Conservation (phyloP, 2,329 filamentous ascomycete genomes). For the Myriangium duriaei region DNA sequence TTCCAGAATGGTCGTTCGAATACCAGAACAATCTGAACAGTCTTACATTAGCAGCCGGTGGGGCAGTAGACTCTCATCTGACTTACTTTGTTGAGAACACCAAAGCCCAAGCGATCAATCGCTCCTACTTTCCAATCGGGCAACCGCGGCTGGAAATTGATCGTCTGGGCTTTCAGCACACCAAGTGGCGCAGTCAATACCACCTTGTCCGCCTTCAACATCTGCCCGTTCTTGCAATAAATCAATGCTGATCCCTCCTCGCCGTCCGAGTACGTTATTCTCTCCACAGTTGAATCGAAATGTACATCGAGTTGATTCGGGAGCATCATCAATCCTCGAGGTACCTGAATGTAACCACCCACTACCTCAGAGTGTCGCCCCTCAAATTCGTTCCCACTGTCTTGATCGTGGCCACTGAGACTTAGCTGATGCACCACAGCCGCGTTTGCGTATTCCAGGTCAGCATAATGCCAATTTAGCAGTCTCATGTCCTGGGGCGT, state of each 20-base stretch:
- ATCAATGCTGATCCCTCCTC: constrained; percentile 41
- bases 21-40: constrained; percentile 56
- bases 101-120: constrained; percentile 78
- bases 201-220: constrained; percentile 76
- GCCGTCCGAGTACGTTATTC: constrained; percentile 49
- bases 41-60: constrained; percentile 13
- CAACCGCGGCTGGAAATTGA: constrained; percentile 83
- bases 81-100: constrained; percentile 76
- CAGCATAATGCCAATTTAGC: constrained; percentile 96
- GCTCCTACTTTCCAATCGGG: constrained; percentile 73
- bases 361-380: constrained; percentile 87
- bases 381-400: constrained; percentile 95
- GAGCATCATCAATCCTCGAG: constrained; percentile 69
- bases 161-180: constrained; percentile 69
- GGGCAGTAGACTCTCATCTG: too few relatives aligned
- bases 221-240: constrained; percentile 64
- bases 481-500: constrained; percentile 78
- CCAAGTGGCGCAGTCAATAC: constrained; percentile 83
- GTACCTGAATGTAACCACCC: constrained; percentile 86
- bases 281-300: constrained; percentile 59
- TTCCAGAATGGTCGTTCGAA: constrained; percentile 92
- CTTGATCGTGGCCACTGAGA: constrained; percentile 87
- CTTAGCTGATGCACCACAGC: constrained; percentile 78
- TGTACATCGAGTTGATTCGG: constrained; percentile 67
- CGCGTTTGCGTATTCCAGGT: constrained; percentile 94